phyloP scores from a whole-genome alignment of 331 rosid species.

The Dryas integrifolia region DNA sequence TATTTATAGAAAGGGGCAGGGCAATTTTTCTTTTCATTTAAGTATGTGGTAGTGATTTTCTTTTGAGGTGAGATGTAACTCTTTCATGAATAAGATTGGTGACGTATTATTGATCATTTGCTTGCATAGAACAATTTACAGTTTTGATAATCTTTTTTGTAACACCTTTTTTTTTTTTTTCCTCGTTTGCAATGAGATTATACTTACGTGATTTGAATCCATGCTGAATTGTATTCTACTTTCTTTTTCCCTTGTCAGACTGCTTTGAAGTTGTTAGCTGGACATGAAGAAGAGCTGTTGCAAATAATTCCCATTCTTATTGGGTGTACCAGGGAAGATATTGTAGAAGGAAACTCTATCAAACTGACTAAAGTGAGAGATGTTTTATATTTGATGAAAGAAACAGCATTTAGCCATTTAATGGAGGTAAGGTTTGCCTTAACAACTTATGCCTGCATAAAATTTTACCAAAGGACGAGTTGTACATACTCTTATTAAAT shows the following conservation, averaged over 20 bases:
- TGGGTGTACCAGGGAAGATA: slow-evolving; percentile 56
- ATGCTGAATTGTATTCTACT: slow-evolving; percentile 5
- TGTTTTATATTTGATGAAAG: slow-evolving; percentile 55
- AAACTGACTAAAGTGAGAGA: slow-evolving; percentile 29
- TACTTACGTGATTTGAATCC: neutral
- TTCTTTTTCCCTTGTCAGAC: slow-evolving; percentile 52
- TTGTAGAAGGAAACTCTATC: slow-evolving; percentile 43
- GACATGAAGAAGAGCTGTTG: slow-evolving; percentile 61
- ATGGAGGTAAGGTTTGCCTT: slow-evolving; percentile 63
- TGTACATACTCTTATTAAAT: neutral
- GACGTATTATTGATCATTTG: neutral
- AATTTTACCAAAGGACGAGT: neutral
- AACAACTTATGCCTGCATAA: slow-evolving; percentile 1
- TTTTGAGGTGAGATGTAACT: neutral
- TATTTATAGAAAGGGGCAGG: neutral
- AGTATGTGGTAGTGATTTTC: slow-evolving; percentile 1
- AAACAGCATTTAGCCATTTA: slow-evolving; percentile 74
- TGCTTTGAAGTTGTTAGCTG: slow-evolving; percentile 64
- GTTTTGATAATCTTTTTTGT: neutral
- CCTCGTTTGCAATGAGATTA: neutral
- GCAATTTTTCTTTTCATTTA: neutral
- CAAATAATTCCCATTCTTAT: slow-evolving; percentile 61
- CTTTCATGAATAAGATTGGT: slow-evolving; percentile 3
- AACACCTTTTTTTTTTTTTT: neutral
- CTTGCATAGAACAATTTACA: no score